Base-by-base conservation (phyloP, 208 protist genomes). In the Trypanosoma lewisi region DNA sequence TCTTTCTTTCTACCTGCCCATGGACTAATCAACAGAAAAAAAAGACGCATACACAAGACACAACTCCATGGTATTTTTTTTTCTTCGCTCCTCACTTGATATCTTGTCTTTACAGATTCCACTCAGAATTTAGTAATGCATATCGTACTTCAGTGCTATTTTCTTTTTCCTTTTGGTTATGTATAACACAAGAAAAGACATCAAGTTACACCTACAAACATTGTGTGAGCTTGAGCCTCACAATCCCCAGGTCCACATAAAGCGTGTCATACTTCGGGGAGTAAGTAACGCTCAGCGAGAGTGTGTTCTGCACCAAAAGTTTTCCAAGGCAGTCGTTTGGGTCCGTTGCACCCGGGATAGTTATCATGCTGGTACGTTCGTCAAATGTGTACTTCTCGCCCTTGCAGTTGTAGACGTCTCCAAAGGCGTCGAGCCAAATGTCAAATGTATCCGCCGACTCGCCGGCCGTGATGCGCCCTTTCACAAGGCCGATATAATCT, bases 381-480 rank as follows among this genome's bases (percentile, higher is more conserved):
- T 94, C 70, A 63, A 90, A 94, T 16, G 62, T 70, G 47, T 91
- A 90, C 30, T 54, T 70, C 55, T 91, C 88, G 62, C 83, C 41
- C 34, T 77, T 70, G 72, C 88, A 94, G 11, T 66, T 0, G 2
- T 73, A 41, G 2, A 78, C 49, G 17, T 80, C 34, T 7, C 75
- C 80, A 64, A 85, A 73, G 2, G 60, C 76, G 16, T 60, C 54
- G 4, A 94, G 47, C n/a, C 53, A 49, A 48, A 93, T 75, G 68
- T 90, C 83, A 44, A 87, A 80, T 6, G 39, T 57, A 11, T 74
- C 42, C 3, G 33, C 30, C 16, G 19, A 52, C 5, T 28, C 17
- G n/a, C 67, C 56, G 25, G 67, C 55, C 7, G 41, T 76, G 27
- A 93, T n/a, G 7, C 70, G 65, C 6, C 83, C 83, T 0, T 78